Evolutionary conservation across 2,329 filamentous ascomycete species (phyloP), one percentile per base, ranked within the genome.

Genomic region (Diplodia corticola): DNA sequence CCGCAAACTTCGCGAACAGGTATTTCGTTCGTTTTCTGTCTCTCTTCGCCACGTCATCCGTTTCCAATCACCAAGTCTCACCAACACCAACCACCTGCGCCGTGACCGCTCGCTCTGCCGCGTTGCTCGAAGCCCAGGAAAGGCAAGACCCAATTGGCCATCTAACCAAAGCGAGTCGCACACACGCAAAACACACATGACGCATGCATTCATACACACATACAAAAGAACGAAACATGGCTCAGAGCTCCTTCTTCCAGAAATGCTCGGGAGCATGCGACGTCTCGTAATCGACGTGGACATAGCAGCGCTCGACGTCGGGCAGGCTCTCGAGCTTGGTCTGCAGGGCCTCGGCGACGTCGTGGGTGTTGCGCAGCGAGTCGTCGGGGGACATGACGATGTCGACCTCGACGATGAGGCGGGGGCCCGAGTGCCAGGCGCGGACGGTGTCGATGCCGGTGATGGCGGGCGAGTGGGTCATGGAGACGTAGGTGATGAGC

Each of bases 221-320:
- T 0, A 3, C 3, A 44, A 20, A n/a, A 40, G 3, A 40, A 20
- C 9, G 17, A 6, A 40, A 20, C 9, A 40, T 5, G 17, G 7
- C 20, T 46, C 76, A 88, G 54, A 89, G 73, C 71, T 89, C 86
- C 79, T 89, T 89, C 77, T 89, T 89, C 75, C 87, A 77, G 69
- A 85, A 88, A 76, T 89, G 93, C 81, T 97, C 93, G 0, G 94
- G 94, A 78, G 95, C 93, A 78, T 98, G 95, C 20, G 90, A 93
- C 4, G 93, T 97, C 81, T 98, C 95, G 73, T 96, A 98, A 78
- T 99, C 95, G 20, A 97, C 93, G 77, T 99, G 95, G 22, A 98
- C 95, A 76, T 97, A 98, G 0, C 93, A 93, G 67, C 95, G 83
- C 84, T 98, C 95, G 10, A 98, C 89, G 75, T 97, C 90, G 0